Evolutionary conservation across 2,329 filamentous ascomycete species (phyloP).

Genomic region (Colletotrichum scovillei): DNA sequence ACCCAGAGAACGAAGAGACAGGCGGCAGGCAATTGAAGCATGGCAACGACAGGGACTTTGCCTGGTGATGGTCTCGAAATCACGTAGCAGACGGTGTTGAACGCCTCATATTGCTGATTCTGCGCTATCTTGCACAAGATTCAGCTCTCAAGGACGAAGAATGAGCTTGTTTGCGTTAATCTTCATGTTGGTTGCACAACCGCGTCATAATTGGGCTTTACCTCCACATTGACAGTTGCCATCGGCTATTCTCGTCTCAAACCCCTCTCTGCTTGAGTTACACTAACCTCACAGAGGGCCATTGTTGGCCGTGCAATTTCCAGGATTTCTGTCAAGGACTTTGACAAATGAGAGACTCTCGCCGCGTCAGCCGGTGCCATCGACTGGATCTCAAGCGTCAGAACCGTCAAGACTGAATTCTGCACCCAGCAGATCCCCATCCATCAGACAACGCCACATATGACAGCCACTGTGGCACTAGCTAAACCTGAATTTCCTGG

Average conservation of each 20-base stretch:
- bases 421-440: not conserved
- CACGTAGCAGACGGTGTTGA: not conserved
- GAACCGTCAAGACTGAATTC: not conserved
- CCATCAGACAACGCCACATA: constrained; percentile 23
- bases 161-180: not conserved
- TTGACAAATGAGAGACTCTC: not conserved
- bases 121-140: not conserved
- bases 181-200: not conserved
- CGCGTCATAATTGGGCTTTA: not conserved
- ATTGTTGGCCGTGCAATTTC: not conserved
- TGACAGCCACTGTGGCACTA: constrained; percentile 13
- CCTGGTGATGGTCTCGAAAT: not conserved
- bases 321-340: not conserved
- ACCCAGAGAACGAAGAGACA: not conserved
- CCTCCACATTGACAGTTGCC: not conserved
- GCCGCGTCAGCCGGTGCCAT: constrained; percentile 20
- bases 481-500: constrained; percentile 19
- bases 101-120: not conserved
- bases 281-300: not conserved
- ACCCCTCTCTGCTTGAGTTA: not conserved
- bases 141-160: not conserved
- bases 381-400: not conserved
- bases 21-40: not conserved
- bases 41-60: not conserved
- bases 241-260: not conserved